Evolutionary conservation across 306 rosid species (phyloP), one percentile per base, ranked within the genome.

Genomic region (Echinosophora koreensis): DNA sequence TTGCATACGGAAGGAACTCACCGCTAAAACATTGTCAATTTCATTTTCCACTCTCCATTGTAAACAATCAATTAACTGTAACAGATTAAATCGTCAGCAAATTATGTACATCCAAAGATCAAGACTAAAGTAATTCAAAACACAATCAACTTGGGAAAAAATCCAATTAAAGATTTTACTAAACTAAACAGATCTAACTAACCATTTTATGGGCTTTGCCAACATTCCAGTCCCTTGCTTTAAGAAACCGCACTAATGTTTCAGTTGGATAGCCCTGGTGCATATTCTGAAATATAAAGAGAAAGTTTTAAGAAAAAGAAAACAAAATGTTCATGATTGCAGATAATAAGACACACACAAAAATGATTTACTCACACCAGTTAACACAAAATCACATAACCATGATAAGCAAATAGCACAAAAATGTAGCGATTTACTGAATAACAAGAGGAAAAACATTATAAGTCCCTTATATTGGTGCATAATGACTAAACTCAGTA

Each of bases 171-270:
- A 49, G 32, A 2, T 52, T 11, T 32, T 13, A 41, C 18, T 50
- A 41, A 71, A 65, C 17, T 42, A 37, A 63, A 66, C n/a, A 54
- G 50, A 78, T 77, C 79, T 66, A 66, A 81, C 87, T 74, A 74
- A 93, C 98, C 99, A 96, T 92, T 83, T 89, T 91, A 59, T 92
- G 96, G 64, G 97, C 92, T 83, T 96, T 96, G 82, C 89, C 68
- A 28, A 96, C 89, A 88, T 89, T 85, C 85, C 89, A 72, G 37
- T 96, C 99, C 87, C 99, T 86, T 18, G 97, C 99, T 84, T 86
- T 96, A 79, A 96, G 98, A 92, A 91, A 96, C 42, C 96, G 90
- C 8, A 28, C 73, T 68, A 86, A 80, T 51, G 94, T 76, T 85
- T 92, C 98, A 35, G 64, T 15, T 52, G 88, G 93, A 81, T 86